Percentiles rank a stretch among this genome's conserved stretches.
Evolutionary conservation across 768 basidiomycete genomes (phyloP).

Genomic region (Pleurotus tuoliensis): DNA sequence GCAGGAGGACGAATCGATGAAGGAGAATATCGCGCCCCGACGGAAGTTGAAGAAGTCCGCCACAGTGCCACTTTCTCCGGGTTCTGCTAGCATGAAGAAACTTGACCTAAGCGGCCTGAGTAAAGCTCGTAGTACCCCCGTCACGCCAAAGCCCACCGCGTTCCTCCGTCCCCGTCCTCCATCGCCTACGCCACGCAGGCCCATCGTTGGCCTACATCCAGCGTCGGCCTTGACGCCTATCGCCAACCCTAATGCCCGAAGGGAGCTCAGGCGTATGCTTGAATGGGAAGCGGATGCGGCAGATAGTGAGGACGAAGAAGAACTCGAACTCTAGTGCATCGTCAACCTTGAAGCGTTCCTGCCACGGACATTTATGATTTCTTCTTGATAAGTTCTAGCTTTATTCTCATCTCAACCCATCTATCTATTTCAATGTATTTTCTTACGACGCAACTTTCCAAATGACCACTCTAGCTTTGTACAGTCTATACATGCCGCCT

Average conservation of each 20-base stretch:
- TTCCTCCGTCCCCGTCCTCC: neutral
- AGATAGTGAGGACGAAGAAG: conserved; percentile 18
- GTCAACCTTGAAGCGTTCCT: neutral
- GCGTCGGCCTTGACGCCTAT: conserved; percentile 19
- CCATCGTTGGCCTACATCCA: conserved; percentile 14
- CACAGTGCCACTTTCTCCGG: conserved; percentile 16
- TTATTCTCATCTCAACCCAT: conserved; percentile 2
- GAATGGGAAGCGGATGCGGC: conserved; percentile 32
- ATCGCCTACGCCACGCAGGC: conserved; percentile 25
- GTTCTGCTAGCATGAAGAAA: conserved; percentile 13
- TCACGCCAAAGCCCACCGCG: conserved; percentile 19
- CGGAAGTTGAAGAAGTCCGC: conserved; percentile 39
- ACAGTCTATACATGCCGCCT: conserved; percentile 1
- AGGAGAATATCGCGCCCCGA: conserved; percentile 57
- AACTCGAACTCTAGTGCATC: conserved; percentile 1
- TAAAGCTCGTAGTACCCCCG: conserved; percentile 21
- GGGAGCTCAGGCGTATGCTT: conserved; percentile 25
- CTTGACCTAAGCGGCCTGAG: neutral
- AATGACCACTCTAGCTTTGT: neutral
- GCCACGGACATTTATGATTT: neutral
- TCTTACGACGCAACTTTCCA: neutral
- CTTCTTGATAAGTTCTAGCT: neutral
- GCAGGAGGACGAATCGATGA: conserved; percentile 20
- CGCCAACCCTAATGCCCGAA: conserved; percentile 18
- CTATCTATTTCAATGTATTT: conserved; percentile 8